Evolutionary conservation across 306 rosid species (phyloP).

Genomic region (Quercus mongolica): DNA sequence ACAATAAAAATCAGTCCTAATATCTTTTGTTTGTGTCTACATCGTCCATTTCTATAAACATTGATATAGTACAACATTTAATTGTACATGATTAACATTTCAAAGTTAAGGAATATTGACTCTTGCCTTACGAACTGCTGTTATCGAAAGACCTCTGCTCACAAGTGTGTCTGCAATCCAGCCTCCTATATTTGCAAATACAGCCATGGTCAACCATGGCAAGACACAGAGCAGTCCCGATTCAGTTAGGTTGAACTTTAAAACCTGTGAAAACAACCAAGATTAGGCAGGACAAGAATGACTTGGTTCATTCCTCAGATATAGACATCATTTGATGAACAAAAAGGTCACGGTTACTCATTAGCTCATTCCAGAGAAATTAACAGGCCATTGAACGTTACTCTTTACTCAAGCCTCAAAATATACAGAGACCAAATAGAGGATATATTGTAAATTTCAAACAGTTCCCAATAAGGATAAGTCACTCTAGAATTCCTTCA

Average conservation of each 20-base stretch:
- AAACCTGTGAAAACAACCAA: conserved; percentile 59
- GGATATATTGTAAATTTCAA: conserved; percentile 4
- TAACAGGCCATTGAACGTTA: background rate
- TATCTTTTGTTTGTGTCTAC: background rate
- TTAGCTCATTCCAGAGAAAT: conserved; percentile 7
- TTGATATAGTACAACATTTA: background rate
- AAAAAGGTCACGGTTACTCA: background rate
- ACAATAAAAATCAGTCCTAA: background rate
- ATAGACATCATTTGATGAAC: background rate
- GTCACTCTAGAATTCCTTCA: background rate
- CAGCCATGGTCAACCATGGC: conserved; percentile 98
- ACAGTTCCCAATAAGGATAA: conserved; percentile 3
- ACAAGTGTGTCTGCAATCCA: conserved; percentile 99
- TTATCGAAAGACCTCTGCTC: conserved; percentile 82
- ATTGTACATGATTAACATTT: background rate
- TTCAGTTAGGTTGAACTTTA: conserved; percentile 96
- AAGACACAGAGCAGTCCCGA: conserved; percentile 93
- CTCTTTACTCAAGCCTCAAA: conserved; percentile 3
- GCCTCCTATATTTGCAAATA: conserved; percentile 94
- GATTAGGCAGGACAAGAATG: background rate
- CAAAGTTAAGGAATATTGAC: conserved; percentile 1
- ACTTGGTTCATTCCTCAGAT: conserved; percentile 9
- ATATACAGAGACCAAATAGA: background rate
- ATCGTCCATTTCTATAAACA: background rate
- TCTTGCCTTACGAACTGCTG: conserved; percentile 86